Conservation (phyloP, 805 yeast genomes). For the Hanseniaspora guilliermondii region DNA sequence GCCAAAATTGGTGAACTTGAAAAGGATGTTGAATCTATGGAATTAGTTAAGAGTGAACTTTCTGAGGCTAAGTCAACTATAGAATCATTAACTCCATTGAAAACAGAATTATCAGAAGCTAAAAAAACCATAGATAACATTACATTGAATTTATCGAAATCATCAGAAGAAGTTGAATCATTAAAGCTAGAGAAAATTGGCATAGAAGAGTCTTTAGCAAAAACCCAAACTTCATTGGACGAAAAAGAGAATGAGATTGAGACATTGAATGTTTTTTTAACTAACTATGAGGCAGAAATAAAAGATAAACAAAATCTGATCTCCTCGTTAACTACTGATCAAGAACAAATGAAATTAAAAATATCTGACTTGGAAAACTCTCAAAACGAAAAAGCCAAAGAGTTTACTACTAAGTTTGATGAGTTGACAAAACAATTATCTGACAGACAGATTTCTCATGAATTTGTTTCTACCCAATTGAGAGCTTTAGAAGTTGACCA, state of each 20-base stretch:
- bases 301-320: not conserved
- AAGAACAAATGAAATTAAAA: constrained; percentile 12
- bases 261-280: constrained; percentile 19
- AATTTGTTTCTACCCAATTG: not conserved
- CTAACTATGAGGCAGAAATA: not conserved
- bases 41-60: not conserved
- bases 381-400: constrained; percentile 13
- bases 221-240: not conserved
- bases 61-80: not conserved
- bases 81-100: constrained; percentile 11
- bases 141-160: not conserved
- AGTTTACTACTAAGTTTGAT: constrained; percentile 11
- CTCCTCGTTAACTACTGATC: not conserved
- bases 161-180: not conserved
- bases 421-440: not conserved
- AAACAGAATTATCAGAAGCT: constrained; percentile 16
- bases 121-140: not conserved
- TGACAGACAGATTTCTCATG: not conserved
- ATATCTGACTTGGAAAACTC: constrained; percentile 16
- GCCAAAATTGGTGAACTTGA: not conserved
- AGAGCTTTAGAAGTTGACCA: not conserved
- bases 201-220: not conserved
- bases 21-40: not conserved
- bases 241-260: not conserved
- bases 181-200: not conserved